These are phyloP conservation scores for Pseudocohnilembus persalinus DNA, from an alignment of 169 alveolate species.

Conservation along the genomic window DNA sequence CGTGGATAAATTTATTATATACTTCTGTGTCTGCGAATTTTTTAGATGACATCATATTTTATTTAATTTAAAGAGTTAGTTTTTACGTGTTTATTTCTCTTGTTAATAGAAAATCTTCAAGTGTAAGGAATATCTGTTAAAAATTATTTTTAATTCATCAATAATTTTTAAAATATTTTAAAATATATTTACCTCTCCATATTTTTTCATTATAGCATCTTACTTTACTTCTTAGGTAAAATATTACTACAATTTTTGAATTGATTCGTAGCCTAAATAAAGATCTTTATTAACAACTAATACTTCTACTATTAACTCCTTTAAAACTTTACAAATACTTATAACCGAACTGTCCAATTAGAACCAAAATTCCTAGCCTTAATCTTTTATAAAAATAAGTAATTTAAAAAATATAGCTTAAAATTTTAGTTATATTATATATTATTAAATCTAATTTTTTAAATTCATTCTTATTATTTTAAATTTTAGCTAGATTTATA, in stretches of 20 bases:
- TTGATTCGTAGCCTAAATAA: background rate
- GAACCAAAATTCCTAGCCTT: background rate
- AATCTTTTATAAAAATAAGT: too few relatives aligned
- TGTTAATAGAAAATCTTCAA: background rate
- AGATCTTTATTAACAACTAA: background rate
- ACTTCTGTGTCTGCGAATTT: background rate
- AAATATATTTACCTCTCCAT: background rate
- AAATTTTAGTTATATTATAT: too few relatives aligned
- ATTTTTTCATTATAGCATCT: background rate
- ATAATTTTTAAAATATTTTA: too few relatives aligned
- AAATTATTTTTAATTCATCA: background rate
- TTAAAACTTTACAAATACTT: background rate
- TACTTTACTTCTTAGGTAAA: background rate
- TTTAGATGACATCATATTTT: background rate
- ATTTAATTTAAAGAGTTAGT: background rate
- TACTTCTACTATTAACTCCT: background rate
- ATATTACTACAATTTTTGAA: too few relatives aligned
- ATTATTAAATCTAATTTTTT: background rate
- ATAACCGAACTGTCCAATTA: background rate
- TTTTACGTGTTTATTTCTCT: background rate
- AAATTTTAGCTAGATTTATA: too few relatives aligned
- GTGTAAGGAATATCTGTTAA: background rate
- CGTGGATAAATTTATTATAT: background rate
- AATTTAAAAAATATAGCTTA: background rate
- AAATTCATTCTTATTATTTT: too few relatives aligned